Evolutionary conservation across 441 rosid genomes (phyloP).

Genomic region (Macaranga tanarius): DNA sequence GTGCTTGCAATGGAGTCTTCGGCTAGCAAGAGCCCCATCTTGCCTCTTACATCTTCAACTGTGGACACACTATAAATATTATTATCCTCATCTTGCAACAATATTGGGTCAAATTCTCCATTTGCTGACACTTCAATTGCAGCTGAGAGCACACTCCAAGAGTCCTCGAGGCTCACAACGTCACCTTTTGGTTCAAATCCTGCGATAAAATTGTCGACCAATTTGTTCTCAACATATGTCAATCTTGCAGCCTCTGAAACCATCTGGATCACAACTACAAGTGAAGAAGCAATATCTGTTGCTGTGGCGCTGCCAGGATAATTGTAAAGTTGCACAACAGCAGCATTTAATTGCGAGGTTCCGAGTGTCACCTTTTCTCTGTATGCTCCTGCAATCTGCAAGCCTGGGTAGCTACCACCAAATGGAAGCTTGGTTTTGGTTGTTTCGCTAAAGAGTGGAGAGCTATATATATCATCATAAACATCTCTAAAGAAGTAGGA

Average conservation of each 20-base stretch:
- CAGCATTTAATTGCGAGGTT: neutral
- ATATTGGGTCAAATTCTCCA: neutral
- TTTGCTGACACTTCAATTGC: neutral
- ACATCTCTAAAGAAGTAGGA: neutral
- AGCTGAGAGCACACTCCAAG: neutral
- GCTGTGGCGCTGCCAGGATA: neutral
- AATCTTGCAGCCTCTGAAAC: neutral
- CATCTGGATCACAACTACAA: neutral
- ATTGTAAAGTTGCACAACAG: neutral
- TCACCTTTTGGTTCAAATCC: neutral
- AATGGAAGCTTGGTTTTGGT: neutral
- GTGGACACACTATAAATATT: neutral
- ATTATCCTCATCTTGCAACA: neutral
- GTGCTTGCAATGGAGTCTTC: neutral
- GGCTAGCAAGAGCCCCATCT: neutral
- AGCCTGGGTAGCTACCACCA: neutral
- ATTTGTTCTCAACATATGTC: neutral
- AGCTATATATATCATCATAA: neutral
- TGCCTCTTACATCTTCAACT: neutral
- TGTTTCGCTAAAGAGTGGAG: neutral
- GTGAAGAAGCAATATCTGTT: neutral
- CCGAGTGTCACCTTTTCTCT: neutral
- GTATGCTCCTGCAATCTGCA: neutral
- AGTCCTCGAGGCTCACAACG: neutral
- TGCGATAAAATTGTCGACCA: neutral